Evolutionary conservation across 495 filamentous ascomycete genomes (phyloP).

Genomic region (Talaromyces wortmannii): DNA sequence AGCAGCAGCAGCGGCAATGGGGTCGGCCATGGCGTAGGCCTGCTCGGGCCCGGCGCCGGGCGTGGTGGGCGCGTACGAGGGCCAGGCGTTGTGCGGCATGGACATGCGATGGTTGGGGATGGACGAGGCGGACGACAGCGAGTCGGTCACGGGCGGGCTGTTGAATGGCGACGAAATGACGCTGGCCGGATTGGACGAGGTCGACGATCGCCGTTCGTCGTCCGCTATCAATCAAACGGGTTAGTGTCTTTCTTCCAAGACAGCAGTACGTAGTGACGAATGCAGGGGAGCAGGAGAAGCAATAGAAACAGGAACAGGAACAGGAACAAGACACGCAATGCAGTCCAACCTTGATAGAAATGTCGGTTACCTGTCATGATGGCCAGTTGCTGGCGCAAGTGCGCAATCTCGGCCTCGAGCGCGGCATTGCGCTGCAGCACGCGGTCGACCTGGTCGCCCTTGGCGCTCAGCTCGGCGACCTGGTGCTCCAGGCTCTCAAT

Average conservation of each 20-base stretch:
- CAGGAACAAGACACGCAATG: background rate
- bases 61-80: background rate
- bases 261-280: background rate
- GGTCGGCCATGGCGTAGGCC: background rate
- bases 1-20: background rate
- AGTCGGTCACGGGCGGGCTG: slow-evolving; percentile 2
- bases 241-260: background rate
- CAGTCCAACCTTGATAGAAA: slow-evolving; percentile 3
- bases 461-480: slow-evolving; percentile 41
- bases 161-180: slow-evolving; percentile 5
- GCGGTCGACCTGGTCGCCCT: slow-evolving; percentile 40
- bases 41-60: background rate
- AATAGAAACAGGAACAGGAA: background rate
- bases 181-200: slow-evolving; percentile 1
- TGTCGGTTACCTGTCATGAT: slow-evolving; percentile 6
- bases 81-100: slow-evolving; percentile 1
- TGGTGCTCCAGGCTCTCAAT: slow-evolving; percentile 48
- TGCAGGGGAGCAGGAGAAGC: background rate
- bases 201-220: slow-evolving; percentile 6
- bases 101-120: slow-evolving; percentile 4
- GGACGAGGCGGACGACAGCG: slow-evolving; percentile 1
- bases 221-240: background rate
- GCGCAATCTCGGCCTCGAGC: slow-evolving; percentile 45
- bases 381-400: slow-evolving; percentile 33
- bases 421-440: slow-evolving; percentile 45